Evolutionary conservation across 768 basidiomycete genomes (phyloP), one percentile per base, ranked within the genome.

Genomic region (Naganishia randhawae): DNA sequence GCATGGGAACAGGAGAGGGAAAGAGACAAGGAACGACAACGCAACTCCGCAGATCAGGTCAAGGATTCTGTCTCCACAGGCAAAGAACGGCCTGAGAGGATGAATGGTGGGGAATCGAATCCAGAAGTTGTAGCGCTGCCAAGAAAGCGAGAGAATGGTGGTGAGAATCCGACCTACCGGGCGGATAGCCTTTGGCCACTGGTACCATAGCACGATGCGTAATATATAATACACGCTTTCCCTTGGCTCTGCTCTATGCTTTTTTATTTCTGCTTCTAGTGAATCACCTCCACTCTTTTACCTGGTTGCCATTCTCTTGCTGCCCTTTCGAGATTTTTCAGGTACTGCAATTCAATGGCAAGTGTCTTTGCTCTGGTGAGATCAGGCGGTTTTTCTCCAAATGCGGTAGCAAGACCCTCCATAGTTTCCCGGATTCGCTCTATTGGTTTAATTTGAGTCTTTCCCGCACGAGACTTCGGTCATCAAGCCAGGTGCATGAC

Each of bases 341-440:
- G 80, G 76, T 94, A 96, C 71, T 87, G 86, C 29, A 95, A 82
- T 72, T 87, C 84, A 29, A 92, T 84, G 10, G 88, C 84, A 22
- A 83, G 85, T 11, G 74, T 73, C 76, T 87, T 89, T 0, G 85
- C 88, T 0, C 77, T 73, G 4, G 72, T 72, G 86, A 91, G 89
- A 65, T 88, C 83, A 50, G 76, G 75, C 42, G 78, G 75, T 16
- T 82, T 78, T 22, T 74, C 68, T 0, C 80, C 84, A 11, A 91
- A 85, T 3, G 85, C 78, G 0, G 62, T 72, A 71, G 84, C 82
- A 48, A 93, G 67, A 37, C 81, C 80, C 14, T 73, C 68, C 22
- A 87, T 73, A 2, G 85, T 83, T 2, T 77, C 75, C 51, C 81
- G 72, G 4, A 88, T 84, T 73, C 85, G 85, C 13, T 75, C 91